These are phyloP conservation scores for Termitomyces eurrhizus DNA, from an alignment of 768 basidiomycete species.

Conservation along the genomic window DNA sequence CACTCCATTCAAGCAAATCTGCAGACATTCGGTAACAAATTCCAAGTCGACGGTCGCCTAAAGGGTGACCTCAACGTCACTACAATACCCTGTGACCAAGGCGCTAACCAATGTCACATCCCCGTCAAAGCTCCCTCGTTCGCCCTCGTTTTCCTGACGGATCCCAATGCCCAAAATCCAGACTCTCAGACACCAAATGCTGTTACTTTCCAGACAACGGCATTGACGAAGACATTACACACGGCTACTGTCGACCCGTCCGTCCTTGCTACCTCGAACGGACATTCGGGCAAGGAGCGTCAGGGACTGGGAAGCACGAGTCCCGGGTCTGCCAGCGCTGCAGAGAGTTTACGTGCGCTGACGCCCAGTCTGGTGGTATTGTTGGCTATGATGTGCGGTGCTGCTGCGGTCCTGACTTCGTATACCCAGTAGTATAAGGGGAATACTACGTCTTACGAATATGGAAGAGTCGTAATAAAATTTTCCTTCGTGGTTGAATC, in stretches of 20 bases:
- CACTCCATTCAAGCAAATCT: not conserved
- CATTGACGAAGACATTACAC: constrained; percentile 45
- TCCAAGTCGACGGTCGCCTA: constrained; percentile 66
- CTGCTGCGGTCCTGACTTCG: constrained; percentile 2
- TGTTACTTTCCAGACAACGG: constrained; percentile 54
- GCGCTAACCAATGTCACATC: constrained; percentile 51
- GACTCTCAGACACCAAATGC: constrained; percentile 25
- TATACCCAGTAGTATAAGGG: not conserved
- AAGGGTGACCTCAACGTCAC: constrained; percentile 50
- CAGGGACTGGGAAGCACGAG: constrained; percentile 27
- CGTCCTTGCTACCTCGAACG: constrained; percentile 52
- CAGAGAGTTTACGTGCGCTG: constrained; percentile 9
- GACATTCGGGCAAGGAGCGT: constrained; percentile 27
- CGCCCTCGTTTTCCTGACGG: constrained; percentile 69
- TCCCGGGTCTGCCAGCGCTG: constrained; percentile 19
- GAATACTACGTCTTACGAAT: not conserved
- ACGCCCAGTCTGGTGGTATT: constrained; percentile 5
- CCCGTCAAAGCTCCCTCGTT: constrained; percentile 68
- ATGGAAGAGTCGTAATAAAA: not conserved
- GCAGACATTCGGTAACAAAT: constrained; percentile 58
- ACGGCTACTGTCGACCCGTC: constrained; percentile 50
- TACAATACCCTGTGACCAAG: constrained; percentile 56
- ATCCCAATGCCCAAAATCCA: constrained; percentile 23
- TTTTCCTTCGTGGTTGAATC: not conserved
- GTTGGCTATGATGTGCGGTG: not conserved